Base-by-base conservation (phyloP, 345 rosid genomes). In the Isatis tinctoria region DNA sequence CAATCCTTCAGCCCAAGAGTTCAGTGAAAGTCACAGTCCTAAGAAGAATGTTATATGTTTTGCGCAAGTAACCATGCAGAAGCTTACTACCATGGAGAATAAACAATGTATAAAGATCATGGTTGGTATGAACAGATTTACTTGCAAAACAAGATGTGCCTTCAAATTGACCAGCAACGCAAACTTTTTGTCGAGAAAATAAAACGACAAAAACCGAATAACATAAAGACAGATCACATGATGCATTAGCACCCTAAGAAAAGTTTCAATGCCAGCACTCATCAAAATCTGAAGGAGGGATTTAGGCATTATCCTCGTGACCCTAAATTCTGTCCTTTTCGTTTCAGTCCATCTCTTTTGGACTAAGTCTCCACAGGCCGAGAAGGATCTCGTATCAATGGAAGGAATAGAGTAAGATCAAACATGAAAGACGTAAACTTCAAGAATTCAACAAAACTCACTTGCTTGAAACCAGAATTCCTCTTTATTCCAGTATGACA, bases 401-500 rank as follows among this genome's bases (percentile, higher is more conserved):
- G 16, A 60, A 35, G 12, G 6, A 24, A 58, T 1, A 60, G 27
- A 68, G 62, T 14, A 59, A 28, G 56, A 74, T 67, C 36, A 58
- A 66, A 30, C 78, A 48, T 4, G 2, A 61, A 51, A 51, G 56
- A 61, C 40, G 1, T 27, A 64, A 62, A 60, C 40, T 53, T 60
- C 18, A 60, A 7, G 63, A 68, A 24, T 32, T 69, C 14, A 52
- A 49, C 59, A 69, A 30, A 64, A 51, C 52, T 35, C 60, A 53
- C 18, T 37, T 37, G 53, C 27, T 20, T 47, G 47, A 76, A 51
- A 66, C 54, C 53, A 63, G 67, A 64, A 36, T 70, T 64, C 72
- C 60, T 70, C 61, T 71, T 65, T 62, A 70, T 70, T 77, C 65
- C 72, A 40, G 48, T 47, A 47, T 57, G 30, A 58, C 54, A 65